Percentiles rank a stretch among this genome's conserved stretches.
Evolutionary conservation across 2,329 filamentous ascomycete species (phyloP).

Genomic region (Herpomyces periplanetae): DNA sequence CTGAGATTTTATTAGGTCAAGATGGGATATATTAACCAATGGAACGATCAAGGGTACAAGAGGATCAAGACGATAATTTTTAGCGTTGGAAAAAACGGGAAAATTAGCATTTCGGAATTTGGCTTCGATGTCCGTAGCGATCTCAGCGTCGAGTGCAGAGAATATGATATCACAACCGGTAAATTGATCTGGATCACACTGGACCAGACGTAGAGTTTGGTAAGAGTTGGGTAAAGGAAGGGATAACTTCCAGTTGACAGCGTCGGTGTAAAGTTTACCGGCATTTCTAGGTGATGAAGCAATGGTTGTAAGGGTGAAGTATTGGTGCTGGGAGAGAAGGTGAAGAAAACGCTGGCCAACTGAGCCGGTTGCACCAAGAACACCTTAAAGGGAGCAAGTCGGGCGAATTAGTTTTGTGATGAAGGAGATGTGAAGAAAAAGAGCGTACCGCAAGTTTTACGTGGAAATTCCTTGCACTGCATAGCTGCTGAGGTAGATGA

Average conservation of each 20-base stretch:
- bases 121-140: conserved; percentile 60
- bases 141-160: conserved; percentile 60
- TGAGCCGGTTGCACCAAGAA: conserved; percentile 66
- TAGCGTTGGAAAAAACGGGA: conserved; percentile 82
- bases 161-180: conserved; percentile 71
- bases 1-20: conserved; percentile 64
- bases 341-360: conserved; percentile 88
- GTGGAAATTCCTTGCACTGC: no score
- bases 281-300: conserved; percentile 62
- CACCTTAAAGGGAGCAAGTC: conserved; percentile 9
- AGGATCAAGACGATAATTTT: conserved; percentile 73
- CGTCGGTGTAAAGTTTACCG: conserved; percentile 77
- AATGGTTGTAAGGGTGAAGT: conserved; percentile 49
- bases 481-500: no score
- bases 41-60: conserved; percentile 73
- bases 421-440: no score
- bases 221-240: conserved; percentile 34
- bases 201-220: conserved; percentile 42
- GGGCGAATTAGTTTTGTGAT: no score
- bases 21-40: conserved; percentile 60
- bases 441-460: no score
- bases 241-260: conserved; percentile 75
- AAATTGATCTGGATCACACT: conserved; percentile 48
- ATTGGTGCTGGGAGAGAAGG: conserved; percentile 29
- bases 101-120: conserved; percentile 60